These are phyloP conservation scores for Hymenoscyphus fructigenus DNA, from an alignment of 2,329 filamentous ascomycete genomes.

Conservation along the genomic window DNA sequence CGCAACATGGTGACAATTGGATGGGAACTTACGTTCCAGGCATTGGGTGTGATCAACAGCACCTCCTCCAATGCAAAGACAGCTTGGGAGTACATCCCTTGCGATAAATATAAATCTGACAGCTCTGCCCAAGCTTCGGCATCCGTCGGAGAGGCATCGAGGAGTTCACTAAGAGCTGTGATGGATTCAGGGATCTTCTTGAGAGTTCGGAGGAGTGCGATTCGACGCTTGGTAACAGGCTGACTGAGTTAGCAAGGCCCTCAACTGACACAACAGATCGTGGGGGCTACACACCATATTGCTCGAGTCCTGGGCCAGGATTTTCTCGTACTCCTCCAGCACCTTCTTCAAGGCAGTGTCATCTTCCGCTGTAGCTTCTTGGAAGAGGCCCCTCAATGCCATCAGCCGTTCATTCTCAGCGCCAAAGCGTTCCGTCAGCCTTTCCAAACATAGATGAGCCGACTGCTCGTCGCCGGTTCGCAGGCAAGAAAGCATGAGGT, in stretches of 20 bases:
- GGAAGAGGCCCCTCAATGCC: slow-evolving; percentile 77
- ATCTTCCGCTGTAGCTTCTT: slow-evolving; percentile 75
- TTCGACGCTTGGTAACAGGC: slow-evolving; percentile 82
- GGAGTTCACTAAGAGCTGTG: slow-evolving; percentile 66
- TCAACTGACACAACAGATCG: slow-evolving; percentile 7
- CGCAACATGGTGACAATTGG: slow-evolving; percentile 1
- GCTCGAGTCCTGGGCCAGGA: slow-evolving; percentile 69
- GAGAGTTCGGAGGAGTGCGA: slow-evolving; percentile 76
- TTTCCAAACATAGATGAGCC: slow-evolving; percentile 72
- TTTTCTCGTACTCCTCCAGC: slow-evolving; percentile 73
- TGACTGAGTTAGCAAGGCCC: slow-evolving; percentile 42
- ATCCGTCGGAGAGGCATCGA: slow-evolving; percentile 86
- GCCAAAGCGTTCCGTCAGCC: slow-evolving; percentile 78
- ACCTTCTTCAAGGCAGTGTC: slow-evolving; percentile 65
- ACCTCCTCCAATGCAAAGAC: slow-evolving; percentile 91
- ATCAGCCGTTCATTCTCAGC: slow-evolving; percentile 80
- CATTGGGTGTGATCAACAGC: slow-evolving; percentile 80
- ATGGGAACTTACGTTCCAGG: slow-evolving; percentile 76
- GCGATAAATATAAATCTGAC: slow-evolving; percentile 78
- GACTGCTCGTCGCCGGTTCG: slow-evolving; percentile 79
- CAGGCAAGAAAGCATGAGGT: slow-evolving; percentile 79
- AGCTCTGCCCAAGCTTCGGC: slow-evolving; percentile 92
- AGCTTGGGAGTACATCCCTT: slow-evolving; percentile 78
- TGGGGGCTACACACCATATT: slow-evolving; percentile 65
- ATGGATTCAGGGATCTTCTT: slow-evolving; percentile 72